Conservation (phyloP, 108 stramenopile genomes). For the Parietichytrium sp. region DNA sequence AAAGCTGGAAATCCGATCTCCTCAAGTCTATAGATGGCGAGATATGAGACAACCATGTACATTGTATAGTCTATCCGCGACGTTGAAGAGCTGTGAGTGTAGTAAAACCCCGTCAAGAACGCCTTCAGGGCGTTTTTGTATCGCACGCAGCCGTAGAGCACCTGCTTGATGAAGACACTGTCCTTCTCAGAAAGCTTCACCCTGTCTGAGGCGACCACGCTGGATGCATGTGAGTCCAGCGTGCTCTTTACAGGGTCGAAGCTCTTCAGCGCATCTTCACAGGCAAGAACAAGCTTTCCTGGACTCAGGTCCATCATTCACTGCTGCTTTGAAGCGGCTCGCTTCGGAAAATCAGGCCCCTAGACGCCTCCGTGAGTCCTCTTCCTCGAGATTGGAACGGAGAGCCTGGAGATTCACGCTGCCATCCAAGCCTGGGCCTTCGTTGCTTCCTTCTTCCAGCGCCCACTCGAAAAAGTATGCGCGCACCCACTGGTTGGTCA, state of each 20-base stretch:
- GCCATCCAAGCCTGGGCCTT: no score
- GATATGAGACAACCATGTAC: slow-evolving; percentile 62
- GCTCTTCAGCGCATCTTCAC: not conserved
- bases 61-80: slow-evolving; percentile 56
- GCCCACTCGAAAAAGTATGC: no score
- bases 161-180: slow-evolving; percentile 46
- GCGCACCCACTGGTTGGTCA: no score
- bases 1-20: slow-evolving; percentile 58
- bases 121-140: slow-evolving; percentile 51
- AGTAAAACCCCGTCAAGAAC: slow-evolving; percentile 58
- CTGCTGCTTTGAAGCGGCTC: no score
- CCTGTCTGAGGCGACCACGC: not conserved
- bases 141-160: slow-evolving; percentile 64
- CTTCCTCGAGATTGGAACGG: no score
- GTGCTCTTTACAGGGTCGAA: slow-evolving; percentile 15
- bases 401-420: no score
- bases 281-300: not conserved
- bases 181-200: not conserved
- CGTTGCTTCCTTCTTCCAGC: no score
- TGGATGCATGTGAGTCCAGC: not conserved
- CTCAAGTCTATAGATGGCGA: slow-evolving; percentile 61
- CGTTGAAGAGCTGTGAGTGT: slow-evolving; percentile 52
- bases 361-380: no score
- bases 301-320: slow-evolving; percentile 1
- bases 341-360: no score